These are phyloP conservation scores for Cadophora malorum DNA, from an alignment of 2,329 filamentous ascomycete species.

Conservation along the genomic window DNA sequence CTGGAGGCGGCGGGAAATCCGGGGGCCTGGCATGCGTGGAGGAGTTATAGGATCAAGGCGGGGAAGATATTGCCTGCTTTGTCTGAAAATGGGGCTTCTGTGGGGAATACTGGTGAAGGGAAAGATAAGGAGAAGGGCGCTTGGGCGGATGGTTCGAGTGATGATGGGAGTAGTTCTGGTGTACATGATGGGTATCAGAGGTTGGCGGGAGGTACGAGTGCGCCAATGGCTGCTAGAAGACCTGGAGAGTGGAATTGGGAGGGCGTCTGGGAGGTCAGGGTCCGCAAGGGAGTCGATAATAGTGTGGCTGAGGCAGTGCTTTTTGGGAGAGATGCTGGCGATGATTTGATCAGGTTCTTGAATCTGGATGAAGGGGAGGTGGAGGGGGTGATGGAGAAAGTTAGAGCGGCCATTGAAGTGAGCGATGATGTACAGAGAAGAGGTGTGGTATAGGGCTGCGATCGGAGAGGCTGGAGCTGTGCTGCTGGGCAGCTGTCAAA, in stretches of 20 bases:
- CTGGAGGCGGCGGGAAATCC: slow-evolving; percentile 86
- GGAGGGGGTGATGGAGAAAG: slow-evolving; percentile 62
- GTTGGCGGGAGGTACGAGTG: slow-evolving; percentile 33
- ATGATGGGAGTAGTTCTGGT: slow-evolving; percentile 26
- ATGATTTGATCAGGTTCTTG: slow-evolving; percentile 77
- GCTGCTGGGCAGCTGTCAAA: slow-evolving; percentile 21
- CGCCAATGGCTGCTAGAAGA: slow-evolving; percentile 48
- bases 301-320: slow-evolving; percentile 82
- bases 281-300: slow-evolving; percentile 76
- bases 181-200: slow-evolving; percentile 32
- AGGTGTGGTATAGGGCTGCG: slow-evolving; percentile 28
- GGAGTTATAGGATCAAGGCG: slow-evolving; percentile 65
- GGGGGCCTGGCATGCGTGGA: slow-evolving; percentile 94
- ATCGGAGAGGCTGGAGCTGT: slow-evolving; percentile 37
- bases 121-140: background rate
- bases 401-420: slow-evolving; percentile 56
- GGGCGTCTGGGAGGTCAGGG: slow-evolving; percentile 92
- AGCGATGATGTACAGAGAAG: slow-evolving; percentile 39
- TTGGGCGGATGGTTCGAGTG: slow-evolving; percentile 22
- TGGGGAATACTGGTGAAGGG: background rate
- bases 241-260: slow-evolving; percentile 98
- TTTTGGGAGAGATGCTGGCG: slow-evolving; percentile 69
- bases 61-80: slow-evolving; percentile 48
- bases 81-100: background rate
- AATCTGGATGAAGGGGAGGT: slow-evolving; percentile 66